These are phyloP conservation scores for Nakazawaea sp. DNA, from an alignment of 805 yeast genomes.

Conservation along the genomic window DNA sequence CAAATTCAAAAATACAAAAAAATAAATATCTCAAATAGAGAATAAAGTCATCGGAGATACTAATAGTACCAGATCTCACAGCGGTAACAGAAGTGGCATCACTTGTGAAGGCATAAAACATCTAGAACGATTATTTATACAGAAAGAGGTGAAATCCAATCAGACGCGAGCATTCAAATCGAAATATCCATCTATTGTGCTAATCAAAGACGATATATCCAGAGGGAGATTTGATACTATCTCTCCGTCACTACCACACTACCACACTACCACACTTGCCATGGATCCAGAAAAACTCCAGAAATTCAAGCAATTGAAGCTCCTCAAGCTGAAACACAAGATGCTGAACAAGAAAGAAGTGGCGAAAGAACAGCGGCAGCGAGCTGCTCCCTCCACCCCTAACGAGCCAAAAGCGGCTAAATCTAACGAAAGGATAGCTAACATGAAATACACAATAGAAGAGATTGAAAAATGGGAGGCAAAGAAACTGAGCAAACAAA, in stretches of 20 bases:
- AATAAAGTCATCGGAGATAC: background rate
- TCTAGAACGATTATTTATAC: too few species aligned
- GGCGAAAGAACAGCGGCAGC: conserved; percentile 12
- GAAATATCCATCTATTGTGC: too few species aligned
- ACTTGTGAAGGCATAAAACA: too few species aligned
- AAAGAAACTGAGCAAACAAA: conserved; percentile 23
- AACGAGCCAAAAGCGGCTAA: too few species aligned
- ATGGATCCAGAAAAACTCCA: conserved; percentile 7
- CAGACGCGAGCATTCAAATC: too few species aligned
- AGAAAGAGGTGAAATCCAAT: too few species aligned
- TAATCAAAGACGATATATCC: too few species aligned
- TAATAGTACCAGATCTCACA: too few species aligned
- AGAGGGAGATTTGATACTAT: too few species aligned
- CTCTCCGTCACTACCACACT: too few species aligned
- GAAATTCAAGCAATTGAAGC: conserved; percentile 13
- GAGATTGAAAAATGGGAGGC: conserved; percentile 61
- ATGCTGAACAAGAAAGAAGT: conserved; percentile 27
- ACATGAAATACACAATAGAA: conserved; percentile 52
- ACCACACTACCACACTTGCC: too few species aligned
- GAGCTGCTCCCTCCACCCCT: conserved; percentile 3
- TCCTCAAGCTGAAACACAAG: conserved; percentile 7
- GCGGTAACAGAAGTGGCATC: too few species aligned
- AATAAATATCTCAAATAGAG: conserved; percentile 9
- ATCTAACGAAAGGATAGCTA: conserved; percentile 32
- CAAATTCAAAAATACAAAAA: background rate